Evolutionary conservation across 2,329 filamentous ascomycete genomes (phyloP).

Genomic region (Beauveria rudraprayagi): DNA sequence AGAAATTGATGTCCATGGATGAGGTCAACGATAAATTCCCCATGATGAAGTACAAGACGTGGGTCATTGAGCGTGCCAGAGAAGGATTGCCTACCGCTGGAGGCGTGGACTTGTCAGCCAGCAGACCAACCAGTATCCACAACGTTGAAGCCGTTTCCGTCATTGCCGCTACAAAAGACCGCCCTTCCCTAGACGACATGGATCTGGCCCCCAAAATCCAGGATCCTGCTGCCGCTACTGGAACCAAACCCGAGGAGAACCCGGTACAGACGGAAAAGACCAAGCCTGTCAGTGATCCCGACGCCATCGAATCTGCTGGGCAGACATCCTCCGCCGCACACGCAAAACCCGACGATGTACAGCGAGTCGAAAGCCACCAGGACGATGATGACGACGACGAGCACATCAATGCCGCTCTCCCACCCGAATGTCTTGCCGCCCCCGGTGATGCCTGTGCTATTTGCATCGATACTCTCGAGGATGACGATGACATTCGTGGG

Average conservation of each 20-base stretch:
- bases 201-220: constrained; percentile 20
- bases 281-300: constrained; percentile 5
- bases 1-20: constrained; percentile 98
- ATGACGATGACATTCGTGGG: constrained; percentile 91
- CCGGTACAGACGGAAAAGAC: constrained; percentile 13
- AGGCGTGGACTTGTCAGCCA: constrained; percentile 69
- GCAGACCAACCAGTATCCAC: constrained; percentile 64
- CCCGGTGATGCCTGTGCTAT: constrained; percentile 94
- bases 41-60: constrained; percentile 91
- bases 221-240: constrained; percentile 14
- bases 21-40: constrained; percentile 98
- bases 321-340: constrained; percentile 19
- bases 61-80: constrained; percentile 75
- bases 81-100: constrained; percentile 78
- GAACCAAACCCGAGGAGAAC: constrained; percentile 17
- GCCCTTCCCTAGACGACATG: constrained; percentile 36
- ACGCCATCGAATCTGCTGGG: constrained; percentile 15
- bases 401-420: constrained; percentile 73
- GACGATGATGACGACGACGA: constrained; percentile 65
- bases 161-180: constrained; percentile 36
- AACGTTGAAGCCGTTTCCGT: constrained; percentile 52
- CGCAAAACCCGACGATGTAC: constrained; percentile 22
- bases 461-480: constrained; percentile 87
- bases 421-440: constrained; percentile 69
- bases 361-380: constrained; percentile 41